phyloP scores from a whole-genome alignment of 2,329 filamentous ascomycete species.

The Cercospora beticola region DNA sequence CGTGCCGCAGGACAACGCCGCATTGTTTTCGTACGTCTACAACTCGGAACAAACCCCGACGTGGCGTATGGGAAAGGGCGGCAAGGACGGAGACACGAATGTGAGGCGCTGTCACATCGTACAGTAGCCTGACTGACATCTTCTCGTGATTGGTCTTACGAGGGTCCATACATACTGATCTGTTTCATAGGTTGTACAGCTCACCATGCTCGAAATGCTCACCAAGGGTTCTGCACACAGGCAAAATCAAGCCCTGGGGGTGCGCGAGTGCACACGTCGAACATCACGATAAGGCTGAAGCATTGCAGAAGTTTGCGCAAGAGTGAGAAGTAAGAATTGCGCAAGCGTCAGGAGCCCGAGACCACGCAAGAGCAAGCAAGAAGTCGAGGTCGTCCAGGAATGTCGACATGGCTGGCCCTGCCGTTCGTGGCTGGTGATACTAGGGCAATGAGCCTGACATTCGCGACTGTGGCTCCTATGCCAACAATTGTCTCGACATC shows the following conservation, averaged over 20 bases:
- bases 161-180: background rate
- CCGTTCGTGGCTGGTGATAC: background rate
- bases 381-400: background rate
- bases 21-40: background rate
- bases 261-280: background rate
- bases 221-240: background rate
- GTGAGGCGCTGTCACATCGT: background rate
- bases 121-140: background rate
- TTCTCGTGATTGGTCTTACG: background rate
- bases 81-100: background rate
- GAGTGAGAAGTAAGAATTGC: background rate
- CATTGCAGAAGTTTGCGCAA: background rate
- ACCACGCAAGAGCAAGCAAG: background rate
- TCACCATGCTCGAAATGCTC: background rate
- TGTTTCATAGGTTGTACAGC: background rate
- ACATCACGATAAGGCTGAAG: background rate
- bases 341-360: background rate
- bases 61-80: background rate
- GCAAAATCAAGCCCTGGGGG: background rate
- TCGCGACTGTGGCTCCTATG: background rate
- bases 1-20: background rate
- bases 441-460: background rate
- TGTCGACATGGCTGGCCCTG: background rate
- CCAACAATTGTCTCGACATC: background rate
- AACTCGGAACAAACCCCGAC: background rate